Evolutionary conservation across 345 rosid species (phyloP), one percentile per base, ranked within the genome.

Genomic region (Pugionium dolabratum): DNA sequence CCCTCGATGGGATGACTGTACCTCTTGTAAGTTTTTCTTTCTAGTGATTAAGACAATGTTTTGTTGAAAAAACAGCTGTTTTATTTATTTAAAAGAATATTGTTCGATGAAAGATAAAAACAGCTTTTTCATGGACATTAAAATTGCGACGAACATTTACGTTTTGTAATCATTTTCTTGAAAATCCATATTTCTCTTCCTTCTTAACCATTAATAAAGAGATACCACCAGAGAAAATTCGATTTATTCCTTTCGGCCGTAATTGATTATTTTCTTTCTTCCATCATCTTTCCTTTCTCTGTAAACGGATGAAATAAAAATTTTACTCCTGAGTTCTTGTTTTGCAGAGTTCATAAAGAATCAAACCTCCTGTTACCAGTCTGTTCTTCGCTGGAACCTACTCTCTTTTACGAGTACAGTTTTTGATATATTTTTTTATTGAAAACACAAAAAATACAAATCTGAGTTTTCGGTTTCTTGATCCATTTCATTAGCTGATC

Each of bases 311-410:
- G 40, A 29, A 56, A 36, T n/a, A 32, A 60, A 50, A 44, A 46
- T 3, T 32, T 7, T 10, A 34, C 33, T 49, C 59, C 3, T 25
- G 43, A 50, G 51, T 66, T 59, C 62, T 29, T 58, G 8, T 48
- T 47, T 58, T 43, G 42, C 54, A 34, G 54, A 43, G 72, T 44
- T 53, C 58, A 60, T 18, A 66, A 66, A 45, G 63, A 73, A 53
- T 33, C 66, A 58, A 58, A 66, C 9, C 11, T 66, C n/a, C 57
- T 66, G 44, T 45, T 45, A 53, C 68, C 77, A 60, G 53, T 60
- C 77, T 73, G 77, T 41, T 73, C 68, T 61, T 54, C 40, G 63
- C 77, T 60, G 68, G 44, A 73, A 29, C 37, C 52, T 57, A 4
- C 10, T 64, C 65, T 62, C 51, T 71, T 48, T 47, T n/a, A 4